Base-by-base conservation (phyloP, 129 eudicot species). In the Flaveria sonorensis region DNA sequence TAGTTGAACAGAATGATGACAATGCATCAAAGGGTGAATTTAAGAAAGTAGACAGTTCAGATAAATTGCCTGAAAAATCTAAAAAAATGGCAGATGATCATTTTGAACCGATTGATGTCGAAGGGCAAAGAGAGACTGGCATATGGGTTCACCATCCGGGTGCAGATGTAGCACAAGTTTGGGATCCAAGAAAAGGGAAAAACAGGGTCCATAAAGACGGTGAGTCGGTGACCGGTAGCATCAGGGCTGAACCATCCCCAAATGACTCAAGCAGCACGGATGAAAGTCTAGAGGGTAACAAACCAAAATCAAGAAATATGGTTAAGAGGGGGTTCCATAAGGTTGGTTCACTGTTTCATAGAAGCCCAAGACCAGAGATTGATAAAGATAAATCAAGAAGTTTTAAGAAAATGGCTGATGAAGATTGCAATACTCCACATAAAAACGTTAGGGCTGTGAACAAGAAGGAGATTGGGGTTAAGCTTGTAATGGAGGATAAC, bases 131-230 rank as follows among this genome's bases (percentile, higher is more conserved):
- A 63, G 90, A 89, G 77, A 89, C 97, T 10, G 97, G 97, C 70
- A 75, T 93, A 48, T 91, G 96, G 97, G 85, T 93, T 50, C 97
- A 93, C 46, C 92, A 73, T 56, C 96, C 97, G 6, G 98, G 97
- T 21, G 79, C 88, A 65, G 98, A 91, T 57, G 83, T 89, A 45
- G 70, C 93, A 40, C 90, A 86, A 81, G 83, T 88, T 72, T 91
- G 98, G 98, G 97, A 91, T 76, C 89, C 88, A 14, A 84, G 96
- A 74, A 91, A 91, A 68, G 93, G 90, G 53, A 91, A 84, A 72
- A 84, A 80, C 39, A 74, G 87, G 62, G 74, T 68, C 43, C 36
- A 18, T 11, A 85, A 82, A 51, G 67, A 50, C 7, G 71, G 80
- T 15, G 84, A 74, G 66, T 32, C 77, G 10, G 39, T 71, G 23